phyloP scores from a whole-genome alignment of 2,329 filamentous ascomycete species.

The Triangularia setosa region DNA sequence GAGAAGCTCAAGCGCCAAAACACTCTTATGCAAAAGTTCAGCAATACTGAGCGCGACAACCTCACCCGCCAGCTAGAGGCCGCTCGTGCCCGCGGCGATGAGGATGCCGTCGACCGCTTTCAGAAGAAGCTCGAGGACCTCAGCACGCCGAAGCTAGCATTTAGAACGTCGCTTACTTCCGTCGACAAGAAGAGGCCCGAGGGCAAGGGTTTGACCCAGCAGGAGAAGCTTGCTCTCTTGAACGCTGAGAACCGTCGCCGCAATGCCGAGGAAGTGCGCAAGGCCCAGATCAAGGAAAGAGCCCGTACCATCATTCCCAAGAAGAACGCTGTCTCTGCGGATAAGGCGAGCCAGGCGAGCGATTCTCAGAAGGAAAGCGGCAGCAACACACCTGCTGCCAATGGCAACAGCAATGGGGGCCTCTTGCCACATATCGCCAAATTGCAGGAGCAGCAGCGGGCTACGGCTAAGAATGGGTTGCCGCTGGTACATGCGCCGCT shows the following conservation, averaged over 20 bases:
- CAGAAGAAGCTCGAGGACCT: conserved; percentile 60
- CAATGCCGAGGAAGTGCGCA: conserved; percentile 86
- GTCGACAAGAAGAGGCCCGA: conserved; percentile 47
- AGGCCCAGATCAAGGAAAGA: conserved; percentile 80
- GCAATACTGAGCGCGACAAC: conserved; percentile 63
- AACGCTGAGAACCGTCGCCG: conserved; percentile 80
- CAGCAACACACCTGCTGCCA: conserved; percentile 9
- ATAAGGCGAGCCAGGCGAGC: conserved; percentile 46
- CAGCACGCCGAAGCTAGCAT: conserved; percentile 68
- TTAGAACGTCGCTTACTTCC: conserved; percentile 58
- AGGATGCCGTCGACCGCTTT: conserved; percentile 50
- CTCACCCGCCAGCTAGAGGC: conserved; percentile 62
- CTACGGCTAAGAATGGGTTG: conserved; percentile 51
- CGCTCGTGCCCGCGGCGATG: conserved; percentile 61
- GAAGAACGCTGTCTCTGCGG: conserved; percentile 31
- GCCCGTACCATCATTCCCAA: conserved; percentile 42
- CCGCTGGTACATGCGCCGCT: conserved; percentile 72
- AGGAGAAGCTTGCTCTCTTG: conserved; percentile 76
- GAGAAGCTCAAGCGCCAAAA: conserved; percentile 71
- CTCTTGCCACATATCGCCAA: conserved; percentile 51
- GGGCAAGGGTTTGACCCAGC: conserved; percentile 57
- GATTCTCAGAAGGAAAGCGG: conserved; percentile 32
- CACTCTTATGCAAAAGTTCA: conserved; percentile 61
- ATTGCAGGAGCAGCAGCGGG: conserved; percentile 48
- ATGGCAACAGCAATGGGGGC: conserved; percentile 10